phyloP scores from a whole-genome alignment of 179 eudicot species.

The Amaranthus tricolor region DNA sequence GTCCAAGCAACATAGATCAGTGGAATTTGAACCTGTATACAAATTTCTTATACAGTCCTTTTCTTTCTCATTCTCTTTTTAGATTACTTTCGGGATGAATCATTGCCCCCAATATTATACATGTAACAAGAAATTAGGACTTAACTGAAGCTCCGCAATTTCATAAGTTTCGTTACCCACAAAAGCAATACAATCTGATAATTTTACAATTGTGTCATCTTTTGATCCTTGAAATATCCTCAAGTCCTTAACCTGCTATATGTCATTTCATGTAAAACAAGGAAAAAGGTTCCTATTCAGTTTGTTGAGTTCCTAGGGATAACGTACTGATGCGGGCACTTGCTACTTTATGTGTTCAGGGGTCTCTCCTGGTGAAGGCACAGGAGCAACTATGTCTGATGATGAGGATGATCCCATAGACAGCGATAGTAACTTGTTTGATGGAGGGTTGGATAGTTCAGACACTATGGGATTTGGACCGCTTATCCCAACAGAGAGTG shows the following conservation, averaged over 20 bases:
- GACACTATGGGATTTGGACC: constrained; percentile 78
- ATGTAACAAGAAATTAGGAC: not conserved
- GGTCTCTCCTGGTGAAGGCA: constrained; percentile 69
- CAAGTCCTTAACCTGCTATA: not conserved
- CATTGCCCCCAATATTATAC: not conserved
- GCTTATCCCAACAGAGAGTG: constrained; percentile 70
- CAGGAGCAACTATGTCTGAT: constrained; percentile 89
- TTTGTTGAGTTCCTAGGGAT: not conserved
- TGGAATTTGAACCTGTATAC: too few relatives aligned
- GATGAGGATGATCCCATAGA: constrained; percentile 68
- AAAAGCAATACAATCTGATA: too few relatives aligned
- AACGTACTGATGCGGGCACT: constrained; percentile 7
- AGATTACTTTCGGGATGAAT: not conserved
- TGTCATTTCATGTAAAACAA: not conserved
- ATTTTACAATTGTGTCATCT: not conserved
- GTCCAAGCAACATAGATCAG: too few relatives aligned
- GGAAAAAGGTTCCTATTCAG: not conserved
- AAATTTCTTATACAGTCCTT: not conserved
- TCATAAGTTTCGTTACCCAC: not conserved
- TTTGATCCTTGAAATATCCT: not conserved
- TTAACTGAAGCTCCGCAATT: not conserved
- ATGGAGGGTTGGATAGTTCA: constrained; percentile 50
- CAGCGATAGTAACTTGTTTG: constrained; percentile 52
- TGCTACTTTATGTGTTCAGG: constrained; percentile 36
- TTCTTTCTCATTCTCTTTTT: not conserved